Percentiles rank a stretch among this genome's conserved stretches.
Evolutionary conservation across 139 green algal genomes (phyloP).

Genomic region (Ettlia oleoabundans): DNA sequence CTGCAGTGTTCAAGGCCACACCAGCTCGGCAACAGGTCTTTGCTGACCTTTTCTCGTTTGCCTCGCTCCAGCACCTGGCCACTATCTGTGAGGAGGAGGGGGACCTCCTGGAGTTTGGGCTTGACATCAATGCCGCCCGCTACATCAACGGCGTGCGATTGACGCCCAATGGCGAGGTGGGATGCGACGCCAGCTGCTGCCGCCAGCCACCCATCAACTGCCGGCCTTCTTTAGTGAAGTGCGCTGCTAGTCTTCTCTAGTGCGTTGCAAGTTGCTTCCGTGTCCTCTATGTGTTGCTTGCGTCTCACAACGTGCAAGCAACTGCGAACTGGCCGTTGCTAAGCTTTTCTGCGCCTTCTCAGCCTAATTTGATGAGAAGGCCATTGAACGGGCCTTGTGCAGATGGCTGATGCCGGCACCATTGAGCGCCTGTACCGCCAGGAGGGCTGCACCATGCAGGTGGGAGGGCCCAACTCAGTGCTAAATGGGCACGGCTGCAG

Average conservation of each 20-base stretch:
- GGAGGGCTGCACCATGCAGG: slow-evolving; percentile 41
- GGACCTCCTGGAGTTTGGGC: slow-evolving; percentile 57
- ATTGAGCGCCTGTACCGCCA: slow-evolving; percentile 14
- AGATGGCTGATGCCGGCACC: slow-evolving; percentile 45
- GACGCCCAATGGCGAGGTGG: slow-evolving; percentile 59
- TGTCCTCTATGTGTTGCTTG: too few species aligned
- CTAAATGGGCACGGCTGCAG: too few species aligned
- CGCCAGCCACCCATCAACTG: too few species aligned
- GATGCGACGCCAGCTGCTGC: not conserved
- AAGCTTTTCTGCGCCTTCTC: too few species aligned
- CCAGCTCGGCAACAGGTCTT: slow-evolving; percentile 46
- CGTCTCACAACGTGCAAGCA: too few species aligned
- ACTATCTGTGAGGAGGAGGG: slow-evolving; percentile 13
- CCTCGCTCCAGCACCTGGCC: slow-evolving; percentile 25
- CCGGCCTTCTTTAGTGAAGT: too few species aligned
- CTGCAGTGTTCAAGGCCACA: slow-evolving; percentile 44
- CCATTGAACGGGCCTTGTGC: too few species aligned
- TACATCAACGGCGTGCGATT: slow-evolving; percentile 63
- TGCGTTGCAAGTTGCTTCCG: too few species aligned
- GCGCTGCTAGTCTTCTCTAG: too few species aligned
- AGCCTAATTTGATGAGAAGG: too few species aligned
- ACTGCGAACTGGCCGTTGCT: too few species aligned
- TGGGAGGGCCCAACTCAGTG: too few species aligned
- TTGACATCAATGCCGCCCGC: slow-evolving; percentile 65
- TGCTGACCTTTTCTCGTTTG: slow-evolving; percentile 9